Percentiles rank a stretch among this genome's conserved stretches.
Evolutionary conservation across 176 grass and related monocot species (phyloP).

Genomic region (Stipa capillata): DNA sequence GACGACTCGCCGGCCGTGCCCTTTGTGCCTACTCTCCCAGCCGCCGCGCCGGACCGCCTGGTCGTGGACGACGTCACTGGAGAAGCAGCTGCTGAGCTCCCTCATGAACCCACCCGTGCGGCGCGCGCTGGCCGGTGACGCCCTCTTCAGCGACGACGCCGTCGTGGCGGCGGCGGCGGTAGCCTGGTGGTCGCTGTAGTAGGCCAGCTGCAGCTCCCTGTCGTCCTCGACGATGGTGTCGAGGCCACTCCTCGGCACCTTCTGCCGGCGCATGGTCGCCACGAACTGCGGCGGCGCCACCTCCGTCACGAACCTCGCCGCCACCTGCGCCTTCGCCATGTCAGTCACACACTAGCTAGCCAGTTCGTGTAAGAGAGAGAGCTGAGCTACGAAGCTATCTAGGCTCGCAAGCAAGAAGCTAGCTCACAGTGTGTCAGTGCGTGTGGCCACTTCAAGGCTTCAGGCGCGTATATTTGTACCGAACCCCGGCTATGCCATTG

Average conservation of each 20-base stretch:
- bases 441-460: not conserved
- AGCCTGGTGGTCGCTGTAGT: not conserved
- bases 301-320: constrained; percentile 51
- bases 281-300: constrained; percentile 50
- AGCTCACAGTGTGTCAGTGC: not conserved
- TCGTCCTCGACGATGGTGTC: constrained; percentile 75
- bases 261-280: constrained; percentile 39
- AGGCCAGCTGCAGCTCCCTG: constrained; percentile 16
- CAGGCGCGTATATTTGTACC: not conserved
- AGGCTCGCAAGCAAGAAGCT: not conserved
- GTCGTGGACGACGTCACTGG: not conserved
- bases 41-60: not conserved
- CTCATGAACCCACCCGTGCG: not conserved
- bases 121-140: not conserved
- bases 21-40: not conserved
- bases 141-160: not conserved
- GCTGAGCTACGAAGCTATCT: not conserved
- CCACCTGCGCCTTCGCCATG: constrained; percentile 35
- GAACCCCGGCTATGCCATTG: not conserved
- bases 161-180: not conserved
- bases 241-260: constrained; percentile 30
- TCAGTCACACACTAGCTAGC: not conserved
- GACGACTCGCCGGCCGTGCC: not conserved
- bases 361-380: not conserved
- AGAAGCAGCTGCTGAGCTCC: constrained; percentile 34